Base-by-base conservation (phyloP, 140 eudicot species). In the Erigeron philadelphicus region DNA sequence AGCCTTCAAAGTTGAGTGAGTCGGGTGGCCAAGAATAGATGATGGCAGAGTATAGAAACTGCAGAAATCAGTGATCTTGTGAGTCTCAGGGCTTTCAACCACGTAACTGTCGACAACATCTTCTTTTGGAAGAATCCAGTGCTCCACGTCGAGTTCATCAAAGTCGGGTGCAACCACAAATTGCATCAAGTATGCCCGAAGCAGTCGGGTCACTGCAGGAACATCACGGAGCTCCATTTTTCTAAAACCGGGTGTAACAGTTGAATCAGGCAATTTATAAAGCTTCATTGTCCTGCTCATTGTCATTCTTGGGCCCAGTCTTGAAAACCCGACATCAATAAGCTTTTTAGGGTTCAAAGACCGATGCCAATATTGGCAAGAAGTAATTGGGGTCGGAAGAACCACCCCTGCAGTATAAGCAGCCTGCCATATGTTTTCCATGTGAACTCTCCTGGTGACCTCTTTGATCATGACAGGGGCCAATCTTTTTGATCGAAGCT, bases 401-500 rank as follows among this genome's bases (percentile, higher is more conserved):
- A 85, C 85, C 19, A 82, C 87, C 16, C 90, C 90, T 10, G 90
- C 90, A 40, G 90, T 82, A 85, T 85, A 85, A 54, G 87, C 87
- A 31, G 90, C 90, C 67, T 85, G 90, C 90, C 90, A 85, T 10
- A 85, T 85, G 66, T 85, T 85, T 73, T 85, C 87, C 72, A 85
- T 65, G 50, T 80, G 87, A 48, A 85, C 87, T 82, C 90, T 85
- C 63, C 90, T 77, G 12, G 90, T 82, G 66, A 85, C 90, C 78
- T 85, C 90, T 67, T 82, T 85, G 59, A 85, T 85, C 90, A 85
- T 82, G 16, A 85, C 90, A 4, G 90, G 90, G 38, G 90, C 90
- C 53, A 85, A 79, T 58, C 90, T 60, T 77, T 85, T 82, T 4
- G 87, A 82, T 43, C 87, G 74, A 23, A 85, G 87, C 77, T 85